These are phyloP conservation scores for Sporisorium reilianum DNA, from an alignment of 1,284 basidiomycete species.

Conservation along the genomic window DNA sequence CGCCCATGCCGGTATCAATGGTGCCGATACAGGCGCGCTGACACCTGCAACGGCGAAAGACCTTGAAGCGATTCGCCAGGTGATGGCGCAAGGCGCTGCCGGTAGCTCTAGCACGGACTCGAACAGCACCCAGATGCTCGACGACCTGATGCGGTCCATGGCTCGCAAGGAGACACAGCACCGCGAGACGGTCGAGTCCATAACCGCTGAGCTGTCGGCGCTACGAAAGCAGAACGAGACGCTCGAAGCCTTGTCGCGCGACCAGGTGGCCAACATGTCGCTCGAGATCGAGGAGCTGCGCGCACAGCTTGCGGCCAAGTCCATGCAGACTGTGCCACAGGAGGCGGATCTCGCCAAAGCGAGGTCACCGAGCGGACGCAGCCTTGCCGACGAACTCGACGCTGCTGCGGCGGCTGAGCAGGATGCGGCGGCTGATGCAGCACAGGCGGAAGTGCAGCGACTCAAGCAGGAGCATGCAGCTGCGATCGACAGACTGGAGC, in stretches of 20 bases:
- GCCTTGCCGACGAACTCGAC: constrained; percentile 88
- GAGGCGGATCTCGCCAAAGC: not conserved
- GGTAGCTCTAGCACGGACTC: constrained; percentile 12
- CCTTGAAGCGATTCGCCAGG: constrained; percentile 32
- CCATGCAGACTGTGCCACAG: constrained; percentile 5
- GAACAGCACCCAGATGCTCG: constrained; percentile 33
- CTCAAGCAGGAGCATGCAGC: constrained; percentile 33
- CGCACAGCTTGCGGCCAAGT: constrained; percentile 72
- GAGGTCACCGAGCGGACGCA: constrained; percentile 21
- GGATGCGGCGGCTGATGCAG: constrained; percentile 1
- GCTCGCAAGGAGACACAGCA: constrained; percentile 91
- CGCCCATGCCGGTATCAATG: not conserved
- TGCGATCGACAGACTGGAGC: constrained; percentile 19
- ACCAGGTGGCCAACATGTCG: constrained; percentile 88
- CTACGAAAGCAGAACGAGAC: constrained; percentile 83
- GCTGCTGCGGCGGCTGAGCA: constrained; percentile 37
- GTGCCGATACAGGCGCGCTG: constrained; percentile 14
- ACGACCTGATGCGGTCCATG: constrained; percentile 76
- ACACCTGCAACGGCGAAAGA: constrained; percentile 49
- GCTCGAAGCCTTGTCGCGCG: constrained; percentile 79
- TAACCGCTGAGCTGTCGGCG: constrained; percentile 78
- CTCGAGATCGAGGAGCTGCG: constrained; percentile 78
- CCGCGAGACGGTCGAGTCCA: constrained; percentile 79
- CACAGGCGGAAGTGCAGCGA: constrained; percentile 15
- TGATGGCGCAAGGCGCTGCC: constrained; percentile 22